Conservation (phyloP, 1,284 basidiomycete species). For the Ganoderma leucocontextum region DNA sequence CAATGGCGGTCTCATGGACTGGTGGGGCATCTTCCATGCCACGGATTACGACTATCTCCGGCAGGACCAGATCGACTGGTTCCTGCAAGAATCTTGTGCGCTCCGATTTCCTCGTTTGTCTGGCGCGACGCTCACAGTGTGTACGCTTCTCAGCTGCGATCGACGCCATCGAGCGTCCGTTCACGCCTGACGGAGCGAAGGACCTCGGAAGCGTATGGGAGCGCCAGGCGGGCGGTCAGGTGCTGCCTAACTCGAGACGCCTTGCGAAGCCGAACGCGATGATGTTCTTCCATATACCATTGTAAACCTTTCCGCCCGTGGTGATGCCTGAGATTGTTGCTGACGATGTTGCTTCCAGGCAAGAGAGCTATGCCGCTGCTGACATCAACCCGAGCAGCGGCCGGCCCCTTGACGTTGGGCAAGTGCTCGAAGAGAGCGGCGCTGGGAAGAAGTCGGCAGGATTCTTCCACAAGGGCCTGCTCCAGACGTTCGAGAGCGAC, state of each 20-base stretch:
- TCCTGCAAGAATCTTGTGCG: slow-evolving; percentile 77
- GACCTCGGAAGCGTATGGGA: slow-evolving; percentile 75
- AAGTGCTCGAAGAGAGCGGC: slow-evolving; percentile 66
- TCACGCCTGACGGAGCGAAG: slow-evolving; percentile 74
- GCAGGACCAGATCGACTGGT: slow-evolving; percentile 88
- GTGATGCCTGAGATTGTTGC: neutral
- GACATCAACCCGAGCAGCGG: slow-evolving; percentile 68
- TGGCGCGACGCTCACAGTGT: neutral
- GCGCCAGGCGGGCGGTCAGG: slow-evolving; percentile 57
- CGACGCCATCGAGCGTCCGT: slow-evolving; percentile 80
- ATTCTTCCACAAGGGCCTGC: slow-evolving; percentile 83
- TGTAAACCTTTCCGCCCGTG: slow-evolving; percentile 59
- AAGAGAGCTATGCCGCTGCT: slow-evolving; percentile 65
- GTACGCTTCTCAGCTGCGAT: slow-evolving; percentile 47
- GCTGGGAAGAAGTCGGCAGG: slow-evolving; percentile 77
- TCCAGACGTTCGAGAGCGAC: slow-evolving; percentile 72
- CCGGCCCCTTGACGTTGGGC: slow-evolving; percentile 71
- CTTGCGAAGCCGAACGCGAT: slow-evolving; percentile 91
- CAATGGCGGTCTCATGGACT: slow-evolving; percentile 63
- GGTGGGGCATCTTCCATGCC: slow-evolving; percentile 66
- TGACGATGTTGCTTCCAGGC: slow-evolving; percentile 31
- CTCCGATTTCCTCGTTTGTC: neutral
- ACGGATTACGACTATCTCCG: slow-evolving; percentile 87
- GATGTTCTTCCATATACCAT: slow-evolving; percentile 96
- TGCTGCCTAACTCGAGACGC: slow-evolving; percentile 59